A percentile compares a stretch with the other conserved stretches of the same genome.
Conservation (phyloP, 495 filamentous ascomycete genomes). For the Durotheca rogersii region DNA sequence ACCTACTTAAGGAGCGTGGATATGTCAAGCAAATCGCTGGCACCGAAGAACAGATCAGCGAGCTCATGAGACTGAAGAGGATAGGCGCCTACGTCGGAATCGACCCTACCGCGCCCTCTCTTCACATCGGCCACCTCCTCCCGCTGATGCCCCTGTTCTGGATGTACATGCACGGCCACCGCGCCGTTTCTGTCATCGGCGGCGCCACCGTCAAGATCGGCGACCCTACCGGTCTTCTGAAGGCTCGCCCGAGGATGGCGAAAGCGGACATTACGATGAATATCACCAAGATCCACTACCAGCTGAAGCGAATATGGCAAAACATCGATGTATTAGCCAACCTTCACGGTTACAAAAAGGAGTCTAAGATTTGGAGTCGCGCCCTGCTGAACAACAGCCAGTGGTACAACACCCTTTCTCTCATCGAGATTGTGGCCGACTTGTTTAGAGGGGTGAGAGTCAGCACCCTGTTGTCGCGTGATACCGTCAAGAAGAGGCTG, state of each 20-base stretch:
- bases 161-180: constrained; percentile 83
- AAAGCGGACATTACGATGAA: constrained; percentile 62
- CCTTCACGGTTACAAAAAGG: constrained; percentile 59
- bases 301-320: constrained; percentile 74
- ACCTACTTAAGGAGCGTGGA: constrained; percentile 75
- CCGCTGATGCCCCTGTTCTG: constrained; percentile 94
- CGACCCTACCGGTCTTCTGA: constrained; percentile 78
- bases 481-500: constrained; percentile 86
- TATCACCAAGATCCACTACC: constrained; percentile 73
- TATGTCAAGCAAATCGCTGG: constrained; percentile 77
- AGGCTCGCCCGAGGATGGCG: constrained; percentile 61
- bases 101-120: constrained; percentile 85
- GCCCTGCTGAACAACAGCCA: constrained; percentile 72
- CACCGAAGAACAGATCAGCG: constrained; percentile 64
- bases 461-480: constrained; percentile 82
- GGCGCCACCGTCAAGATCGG: constrained; percentile 84
- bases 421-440: constrained; percentile 70
- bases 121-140: constrained; percentile 90
- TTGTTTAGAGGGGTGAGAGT: constrained; percentile 72
- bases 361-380: constrained; percentile 60
- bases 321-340: constrained; percentile 65
- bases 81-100: constrained; percentile 85
- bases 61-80: constrained; percentile 66
- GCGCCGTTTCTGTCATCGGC: constrained; percentile 73
- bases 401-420: constrained; percentile 70